phyloP scores from a whole-genome alignment of 2,329 filamentous ascomycete genomes.

The Penicillium hesseltinei region DNA sequence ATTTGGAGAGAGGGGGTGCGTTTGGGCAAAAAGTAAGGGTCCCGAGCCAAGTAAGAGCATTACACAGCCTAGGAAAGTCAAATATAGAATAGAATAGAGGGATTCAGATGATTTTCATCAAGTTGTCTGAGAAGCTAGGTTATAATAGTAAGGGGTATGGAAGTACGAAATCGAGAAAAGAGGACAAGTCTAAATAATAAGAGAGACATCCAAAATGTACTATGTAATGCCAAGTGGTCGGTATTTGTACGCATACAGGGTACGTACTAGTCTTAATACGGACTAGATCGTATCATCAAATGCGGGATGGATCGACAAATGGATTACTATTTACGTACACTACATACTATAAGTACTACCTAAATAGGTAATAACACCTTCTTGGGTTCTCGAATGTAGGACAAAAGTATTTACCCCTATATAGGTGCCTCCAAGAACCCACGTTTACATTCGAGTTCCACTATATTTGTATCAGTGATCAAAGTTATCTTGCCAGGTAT shows the following conservation, averaged over 20 bases:
- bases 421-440: neutral
- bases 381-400: neutral
- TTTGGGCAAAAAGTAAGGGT: conserved; percentile 4
- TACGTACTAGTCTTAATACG: neutral
- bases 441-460: neutral
- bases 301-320: neutral
- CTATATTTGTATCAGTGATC: neutral
- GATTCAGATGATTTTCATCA: neutral
- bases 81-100: neutral
- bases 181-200: neutral
- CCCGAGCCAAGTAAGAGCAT: neutral
- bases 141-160: neutral
- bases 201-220: neutral
- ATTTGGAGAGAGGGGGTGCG: neutral
- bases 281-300: neutral
- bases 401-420: neutral
- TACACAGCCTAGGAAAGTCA: neutral
- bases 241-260: neutral
- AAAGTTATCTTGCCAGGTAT: neutral
- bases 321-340: neutral
- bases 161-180: neutral
- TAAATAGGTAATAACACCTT: neutral
- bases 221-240: neutral
- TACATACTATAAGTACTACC: too few relatives aligned
- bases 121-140: neutral